phyloP scores from a whole-genome alignment of 2,329 filamentous ascomycete genomes.

The Diaporthe sp. region DNA sequence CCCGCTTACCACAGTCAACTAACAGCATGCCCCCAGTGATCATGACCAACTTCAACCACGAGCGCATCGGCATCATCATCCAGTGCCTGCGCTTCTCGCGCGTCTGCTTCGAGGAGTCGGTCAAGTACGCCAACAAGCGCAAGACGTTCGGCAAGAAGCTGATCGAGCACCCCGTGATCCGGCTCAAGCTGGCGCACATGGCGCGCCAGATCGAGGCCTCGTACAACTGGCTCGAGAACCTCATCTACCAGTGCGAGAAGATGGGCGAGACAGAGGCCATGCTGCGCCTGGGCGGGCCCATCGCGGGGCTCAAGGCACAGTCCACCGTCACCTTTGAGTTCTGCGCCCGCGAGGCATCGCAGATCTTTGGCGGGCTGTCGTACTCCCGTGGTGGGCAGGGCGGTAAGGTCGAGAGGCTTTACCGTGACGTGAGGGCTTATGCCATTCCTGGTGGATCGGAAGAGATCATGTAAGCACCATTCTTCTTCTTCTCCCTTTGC shows the following conservation, averaged over 20 bases:
- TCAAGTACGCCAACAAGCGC: conserved; percentile 98
- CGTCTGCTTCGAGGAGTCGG: conserved; percentile 95
- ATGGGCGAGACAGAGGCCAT: conserved; percentile 97
- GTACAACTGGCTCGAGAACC: conserved; percentile 96
- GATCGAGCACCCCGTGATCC: conserved; percentile 96
- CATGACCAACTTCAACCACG: conserved; percentile 99
- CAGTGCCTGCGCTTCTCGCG: conserved; percentile 95
- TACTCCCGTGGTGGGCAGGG: conserved; percentile 96
- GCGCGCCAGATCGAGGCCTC: conserved; percentile 96
- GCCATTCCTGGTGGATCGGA: conserved; percentile 85
- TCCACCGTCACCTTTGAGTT: conserved; percentile 96
- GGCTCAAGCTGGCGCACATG: conserved; percentile 98
- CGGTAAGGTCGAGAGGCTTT: conserved; percentile 93
- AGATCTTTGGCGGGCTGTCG: conserved; percentile 96
- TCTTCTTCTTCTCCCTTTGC: too few species aligned
- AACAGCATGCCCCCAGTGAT: conserved; percentile 70
- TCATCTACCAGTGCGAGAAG: conserved; percentile 91
- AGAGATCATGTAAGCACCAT: conserved; percentile 98
- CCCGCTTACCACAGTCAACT: neutral
- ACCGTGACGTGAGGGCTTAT: conserved; percentile 95
- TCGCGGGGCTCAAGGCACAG: conserved; percentile 94
- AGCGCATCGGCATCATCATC: conserved; percentile 98
- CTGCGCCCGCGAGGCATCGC: conserved; percentile 94
- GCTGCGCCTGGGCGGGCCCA: conserved; percentile 93
- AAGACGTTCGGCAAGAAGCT: conserved; percentile 96